A percentile compares a stretch with the other conserved stretches of the same genome.
phyloP scores from a whole-genome alignment of 345 rosid species.

The Linum lewisii region DNA sequence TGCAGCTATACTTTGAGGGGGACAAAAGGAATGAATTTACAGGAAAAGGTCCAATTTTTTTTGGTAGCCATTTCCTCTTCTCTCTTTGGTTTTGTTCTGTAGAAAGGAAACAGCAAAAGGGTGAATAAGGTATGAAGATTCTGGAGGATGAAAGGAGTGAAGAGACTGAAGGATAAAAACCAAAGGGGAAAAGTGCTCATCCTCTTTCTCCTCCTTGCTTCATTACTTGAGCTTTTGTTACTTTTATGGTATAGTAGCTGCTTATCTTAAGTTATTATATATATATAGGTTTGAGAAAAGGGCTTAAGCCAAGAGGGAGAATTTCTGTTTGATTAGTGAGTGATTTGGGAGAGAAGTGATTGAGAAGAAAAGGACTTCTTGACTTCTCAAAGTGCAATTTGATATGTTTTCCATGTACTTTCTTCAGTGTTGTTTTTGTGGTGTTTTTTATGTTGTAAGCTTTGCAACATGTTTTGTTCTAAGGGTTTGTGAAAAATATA shows the following conservation, averaged over 20 bases:
- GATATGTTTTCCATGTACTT: background rate
- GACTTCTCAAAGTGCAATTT: conserved; percentile 20
- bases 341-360: conserved; percentile 12
- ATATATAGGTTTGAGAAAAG: conserved; percentile 21
- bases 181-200: conserved; percentile 55
- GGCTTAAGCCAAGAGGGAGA: background rate
- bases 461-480: conserved; percentile 30
- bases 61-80: conserved; percentile 9
- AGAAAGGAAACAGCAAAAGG: too few species aligned
- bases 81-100: conserved; percentile 13
- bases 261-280: background rate
- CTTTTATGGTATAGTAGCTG: background rate
- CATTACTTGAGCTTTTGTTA: conserved; percentile 8
- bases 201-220: conserved; percentile 76
- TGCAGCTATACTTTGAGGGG: conserved; percentile 37
- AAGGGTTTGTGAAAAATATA: conserved; percentile 14
- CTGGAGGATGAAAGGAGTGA: conserved; percentile 61
- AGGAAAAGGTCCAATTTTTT: conserved; percentile 26
- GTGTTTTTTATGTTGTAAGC: conserved; percentile 30
- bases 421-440: conserved; percentile 9
- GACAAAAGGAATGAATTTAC: conserved; percentile 11
- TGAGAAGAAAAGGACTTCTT: conserved; percentile 16
- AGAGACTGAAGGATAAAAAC: conserved; percentile 31
- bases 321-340: background rate
- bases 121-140: too few species aligned